phyloP scores from a whole-genome alignment of 208 protist genomes.

The Trypanosoma melophagium region DNA sequence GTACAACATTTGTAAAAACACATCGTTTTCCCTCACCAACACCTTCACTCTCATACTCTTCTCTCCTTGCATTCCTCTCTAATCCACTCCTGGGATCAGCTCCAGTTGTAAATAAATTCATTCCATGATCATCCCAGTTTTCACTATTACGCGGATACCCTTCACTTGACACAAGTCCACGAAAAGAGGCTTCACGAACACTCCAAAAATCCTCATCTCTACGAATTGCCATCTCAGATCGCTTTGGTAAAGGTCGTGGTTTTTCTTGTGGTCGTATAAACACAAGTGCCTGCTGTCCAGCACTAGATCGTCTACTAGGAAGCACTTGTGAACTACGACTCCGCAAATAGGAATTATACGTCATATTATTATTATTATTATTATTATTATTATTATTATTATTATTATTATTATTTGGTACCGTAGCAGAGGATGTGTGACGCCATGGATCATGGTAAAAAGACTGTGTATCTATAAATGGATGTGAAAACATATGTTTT shows the following conservation, averaged over 20 bases:
- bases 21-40: background rate
- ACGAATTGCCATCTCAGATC: background rate
- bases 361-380: no score
- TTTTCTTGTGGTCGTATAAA: constrained; percentile 19
- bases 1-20: constrained; percentile 9
- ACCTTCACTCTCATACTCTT: no score
- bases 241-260: constrained; percentile 15
- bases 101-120: background rate
- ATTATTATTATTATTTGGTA: no score
- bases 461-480: no score
- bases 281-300: background rate
- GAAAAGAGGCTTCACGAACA: constrained; percentile 1
- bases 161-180: background rate
- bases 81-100: no score
- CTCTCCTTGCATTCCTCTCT: no score
- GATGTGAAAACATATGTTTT: no score
- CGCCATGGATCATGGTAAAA: no score
- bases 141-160: no score
- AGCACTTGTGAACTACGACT: background rate
- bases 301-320: background rate
- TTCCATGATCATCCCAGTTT: background rate
- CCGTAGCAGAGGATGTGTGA: no score
- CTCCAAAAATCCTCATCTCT: constrained; percentile 3
- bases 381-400: no score
- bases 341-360: no score